Conservation (phyloP, 345 rosid genomes). For the Populus pruinosa region DNA sequence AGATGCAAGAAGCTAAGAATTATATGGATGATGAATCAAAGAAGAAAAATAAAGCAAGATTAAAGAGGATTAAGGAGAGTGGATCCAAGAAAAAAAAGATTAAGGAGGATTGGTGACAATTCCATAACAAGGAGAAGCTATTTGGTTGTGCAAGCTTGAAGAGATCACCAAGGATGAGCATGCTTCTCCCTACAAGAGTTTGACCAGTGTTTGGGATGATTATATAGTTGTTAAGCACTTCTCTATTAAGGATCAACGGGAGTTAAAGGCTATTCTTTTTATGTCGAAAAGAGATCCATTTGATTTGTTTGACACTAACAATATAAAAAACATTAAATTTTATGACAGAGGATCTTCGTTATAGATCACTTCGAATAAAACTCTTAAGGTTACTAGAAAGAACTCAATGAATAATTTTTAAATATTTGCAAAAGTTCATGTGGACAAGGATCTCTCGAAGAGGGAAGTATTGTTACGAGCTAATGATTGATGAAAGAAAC, state of each 20-base stretch:
- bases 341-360: constrained; percentile 77
- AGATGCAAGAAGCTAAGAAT: too few species aligned
- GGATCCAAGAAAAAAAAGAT: constrained; percentile 81
- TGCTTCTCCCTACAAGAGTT: constrained; percentile 77
- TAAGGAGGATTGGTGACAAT: constrained; percentile 81
- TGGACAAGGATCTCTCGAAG: too few species aligned
- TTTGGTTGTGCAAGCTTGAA: constrained; percentile 83
- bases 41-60: constrained; percentile 58
- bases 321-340: constrained; percentile 78
- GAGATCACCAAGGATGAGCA: constrained; percentile 86
- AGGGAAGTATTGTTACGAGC: too few species aligned
- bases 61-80: constrained; percentile 56
- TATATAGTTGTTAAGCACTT: constrained; percentile 83
- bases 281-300: constrained; percentile 82
- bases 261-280: constrained; percentile 76
- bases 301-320: constrained; percentile 82
- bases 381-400: constrained; percentile 82
- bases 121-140: constrained; percentile 80
- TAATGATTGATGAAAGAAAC: too few species aligned
- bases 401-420: constrained; percentile 51
- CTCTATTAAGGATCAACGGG: constrained; percentile 89
- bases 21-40: constrained; percentile 51
- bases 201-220: constrained; percentile 84
- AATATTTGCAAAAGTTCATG: too few species aligned
- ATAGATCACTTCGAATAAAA: constrained; percentile 96